A percentile compares a stretch with the other conserved stretches of the same genome.
Evolutionary conservation across 1,139 yeast genomes (phyloP).

Genomic region (Lodderomyces jiufengensis): DNA sequence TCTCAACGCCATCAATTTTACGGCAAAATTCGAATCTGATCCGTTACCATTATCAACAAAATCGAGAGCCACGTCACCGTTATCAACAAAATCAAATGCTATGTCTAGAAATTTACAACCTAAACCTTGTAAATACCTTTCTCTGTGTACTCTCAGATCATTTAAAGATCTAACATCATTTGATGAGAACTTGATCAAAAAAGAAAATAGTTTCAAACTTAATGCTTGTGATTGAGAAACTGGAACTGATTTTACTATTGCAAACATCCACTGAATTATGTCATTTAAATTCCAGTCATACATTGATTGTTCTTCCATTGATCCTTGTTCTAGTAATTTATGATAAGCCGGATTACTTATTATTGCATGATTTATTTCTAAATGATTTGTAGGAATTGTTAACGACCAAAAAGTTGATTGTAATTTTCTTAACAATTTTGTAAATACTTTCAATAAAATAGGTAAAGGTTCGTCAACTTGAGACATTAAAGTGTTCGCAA

Average conservation of each 20-base stretch:
- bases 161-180: slow-evolving; percentile 1
- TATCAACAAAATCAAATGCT: slow-evolving; percentile 14
- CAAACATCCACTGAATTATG: slow-evolving; percentile 40
- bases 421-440: slow-evolving; percentile 36
- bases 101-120: slow-evolving; percentile 15
- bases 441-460: slow-evolving; percentile 45
- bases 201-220: slow-evolving; percentile 32
- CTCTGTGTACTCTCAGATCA: slow-evolving; percentile 7
- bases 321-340: slow-evolving; percentile 11
- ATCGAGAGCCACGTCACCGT: slow-evolving; percentile 13
- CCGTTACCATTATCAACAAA: slow-evolving; percentile 14
- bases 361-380: slow-evolving; percentile 53
- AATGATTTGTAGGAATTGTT: slow-evolving; percentile 49
- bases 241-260: slow-evolving; percentile 32
- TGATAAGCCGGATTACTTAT: slow-evolving; percentile 37
- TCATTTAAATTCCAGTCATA: slow-evolving; percentile 22
- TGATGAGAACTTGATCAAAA: slow-evolving; percentile 8
- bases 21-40: slow-evolving; percentile 16
- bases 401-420: slow-evolving; percentile 48
- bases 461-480: slow-evolving; percentile 54
- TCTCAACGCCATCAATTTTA: slow-evolving; percentile 25
- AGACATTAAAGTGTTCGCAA: slow-evolving; percentile 50
- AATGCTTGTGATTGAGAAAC: slow-evolving; percentile 41
- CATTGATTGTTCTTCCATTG: slow-evolving; percentile 1
- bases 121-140: slow-evolving; percentile 8